phyloP scores from a whole-genome alignment of 2,329 filamentous ascomycete species.

The Cryoendolithus antarcticus region DNA sequence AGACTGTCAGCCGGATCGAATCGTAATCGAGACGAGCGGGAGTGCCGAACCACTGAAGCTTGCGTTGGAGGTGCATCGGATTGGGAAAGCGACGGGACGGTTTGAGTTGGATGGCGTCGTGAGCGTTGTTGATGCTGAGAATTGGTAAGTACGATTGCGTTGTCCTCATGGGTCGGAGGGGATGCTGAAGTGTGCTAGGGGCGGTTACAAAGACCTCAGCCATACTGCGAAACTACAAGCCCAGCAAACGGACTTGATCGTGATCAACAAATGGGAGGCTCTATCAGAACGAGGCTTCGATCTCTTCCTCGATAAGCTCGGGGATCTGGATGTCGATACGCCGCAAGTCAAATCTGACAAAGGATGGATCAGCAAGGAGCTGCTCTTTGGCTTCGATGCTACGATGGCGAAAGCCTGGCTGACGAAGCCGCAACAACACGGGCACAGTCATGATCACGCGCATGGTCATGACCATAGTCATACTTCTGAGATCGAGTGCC shows the following conservation, averaged over 20 bases:
- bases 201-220: constrained; percentile 80
- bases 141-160: constrained; percentile 44
- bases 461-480: constrained; percentile 45
- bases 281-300: constrained; percentile 65
- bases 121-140: constrained; percentile 85
- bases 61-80: constrained; percentile 76
- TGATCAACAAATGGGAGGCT: constrained; percentile 86
- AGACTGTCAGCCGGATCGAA: constrained; percentile 57
- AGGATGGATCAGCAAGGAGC: constrained; percentile 63
- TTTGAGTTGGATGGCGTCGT: constrained; percentile 80
- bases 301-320: constrained; percentile 62
- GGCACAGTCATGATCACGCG: constrained; percentile 28
- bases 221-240: constrained; percentile 84
- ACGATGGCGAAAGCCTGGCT: constrained; percentile 49
- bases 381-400: constrained; percentile 81
- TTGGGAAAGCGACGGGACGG: constrained; percentile 54
- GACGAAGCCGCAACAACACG: constrained; percentile 24
- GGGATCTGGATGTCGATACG: constrained; percentile 67
- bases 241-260: constrained; percentile 75
- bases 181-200: constrained; percentile 8
- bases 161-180: too few relatives aligned
- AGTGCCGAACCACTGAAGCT: constrained; percentile 73
- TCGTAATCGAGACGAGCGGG: constrained; percentile 88
- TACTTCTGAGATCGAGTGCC: constrained; percentile 76
- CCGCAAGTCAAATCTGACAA: constrained; percentile 70